These are phyloP conservation scores for Leccinum variicolor DNA, from an alignment of 768 basidiomycete genomes.

Conservation along the genomic window DNA sequence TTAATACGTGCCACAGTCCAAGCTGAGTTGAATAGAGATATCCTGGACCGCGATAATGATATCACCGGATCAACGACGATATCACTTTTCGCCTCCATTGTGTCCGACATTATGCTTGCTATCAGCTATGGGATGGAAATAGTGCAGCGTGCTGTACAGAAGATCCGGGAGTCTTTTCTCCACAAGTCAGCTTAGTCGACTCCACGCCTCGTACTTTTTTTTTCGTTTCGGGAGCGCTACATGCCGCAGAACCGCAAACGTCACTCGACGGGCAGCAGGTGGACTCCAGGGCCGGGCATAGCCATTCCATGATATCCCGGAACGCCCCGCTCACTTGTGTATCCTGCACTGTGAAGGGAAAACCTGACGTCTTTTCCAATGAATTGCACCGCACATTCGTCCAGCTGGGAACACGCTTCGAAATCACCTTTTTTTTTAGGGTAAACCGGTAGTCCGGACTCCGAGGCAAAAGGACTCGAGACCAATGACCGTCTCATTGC, in stretches of 20 bases:
- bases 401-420: neutral
- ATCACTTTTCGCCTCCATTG: slow-evolving; percentile 33
- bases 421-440: neutral
- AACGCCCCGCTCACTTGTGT: neutral
- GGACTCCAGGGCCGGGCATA: slow-evolving; percentile 8
- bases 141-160: slow-evolving; percentile 45
- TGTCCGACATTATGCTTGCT: slow-evolving; percentile 35
- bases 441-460: neutral
- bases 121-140: slow-evolving; percentile 49
- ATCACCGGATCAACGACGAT: slow-evolving; percentile 28
- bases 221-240: slow-evolving; percentile 10
- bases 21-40: slow-evolving; percentile 34
- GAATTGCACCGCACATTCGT: slow-evolving; percentile 1
- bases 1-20: slow-evolving; percentile 39
- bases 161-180: slow-evolving; percentile 47
- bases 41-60: slow-evolving; percentile 27
- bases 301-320: slow-evolving; percentile 19
- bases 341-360: slow-evolving; percentile 7
- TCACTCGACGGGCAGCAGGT: slow-evolving; percentile 26
- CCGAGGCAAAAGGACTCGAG: neutral
- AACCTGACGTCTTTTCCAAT: slow-evolving; percentile 5
- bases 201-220: slow-evolving; percentile 8
- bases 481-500: no score
- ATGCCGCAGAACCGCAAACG: slow-evolving; percentile 28
- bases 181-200: slow-evolving; percentile 25